Evolutionary conservation across 768 basidiomycete species (phyloP).

Genomic region (Nidularia pulvinata): DNA sequence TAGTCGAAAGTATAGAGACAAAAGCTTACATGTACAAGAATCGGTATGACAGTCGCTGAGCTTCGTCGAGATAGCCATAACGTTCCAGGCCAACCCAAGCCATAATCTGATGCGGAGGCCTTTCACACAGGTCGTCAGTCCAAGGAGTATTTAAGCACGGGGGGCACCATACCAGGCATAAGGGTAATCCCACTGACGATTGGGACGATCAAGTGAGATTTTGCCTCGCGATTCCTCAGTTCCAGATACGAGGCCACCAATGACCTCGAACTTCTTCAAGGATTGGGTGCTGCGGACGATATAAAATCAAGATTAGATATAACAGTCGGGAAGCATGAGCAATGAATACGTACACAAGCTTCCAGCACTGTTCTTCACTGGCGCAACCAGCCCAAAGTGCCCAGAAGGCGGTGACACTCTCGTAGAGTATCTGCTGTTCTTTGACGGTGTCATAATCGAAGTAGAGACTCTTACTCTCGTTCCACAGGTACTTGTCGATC

Average conservation of each 20-base stretch:
- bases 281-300: slow-evolving; percentile 64
- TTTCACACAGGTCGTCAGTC: slow-evolving; percentile 19
- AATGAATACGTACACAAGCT: slow-evolving; percentile 70
- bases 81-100: slow-evolving; percentile 96
- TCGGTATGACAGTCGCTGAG: slow-evolving; percentile 90
- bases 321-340: not conserved
- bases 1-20: not conserved
- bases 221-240: slow-evolving; percentile 96
- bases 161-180: slow-evolving; percentile 39
- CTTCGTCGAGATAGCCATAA: slow-evolving; percentile 94
- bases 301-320: slow-evolving; percentile 11
- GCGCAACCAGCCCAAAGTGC: slow-evolving; percentile 97
- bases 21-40: slow-evolving; percentile 90
- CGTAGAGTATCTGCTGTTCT: slow-evolving; percentile 91
- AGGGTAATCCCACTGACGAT: slow-evolving; percentile 99
- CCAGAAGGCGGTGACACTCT: slow-evolving; percentile 97
- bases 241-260: slow-evolving; percentile 94
- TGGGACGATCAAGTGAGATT: slow-evolving; percentile 94
- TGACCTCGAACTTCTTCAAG: slow-evolving; percentile 93
- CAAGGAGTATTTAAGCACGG: slow-evolving; percentile 2
- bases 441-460: slow-evolving; percentile 95
- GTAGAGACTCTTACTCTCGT: slow-evolving; percentile 92
- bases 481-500: slow-evolving; percentile 97
- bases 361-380: slow-evolving; percentile 93
- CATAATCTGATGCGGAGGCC: slow-evolving; percentile 99